Conservation (phyloP, 208 protist species). For the Leishmania guyanensis region DNA sequence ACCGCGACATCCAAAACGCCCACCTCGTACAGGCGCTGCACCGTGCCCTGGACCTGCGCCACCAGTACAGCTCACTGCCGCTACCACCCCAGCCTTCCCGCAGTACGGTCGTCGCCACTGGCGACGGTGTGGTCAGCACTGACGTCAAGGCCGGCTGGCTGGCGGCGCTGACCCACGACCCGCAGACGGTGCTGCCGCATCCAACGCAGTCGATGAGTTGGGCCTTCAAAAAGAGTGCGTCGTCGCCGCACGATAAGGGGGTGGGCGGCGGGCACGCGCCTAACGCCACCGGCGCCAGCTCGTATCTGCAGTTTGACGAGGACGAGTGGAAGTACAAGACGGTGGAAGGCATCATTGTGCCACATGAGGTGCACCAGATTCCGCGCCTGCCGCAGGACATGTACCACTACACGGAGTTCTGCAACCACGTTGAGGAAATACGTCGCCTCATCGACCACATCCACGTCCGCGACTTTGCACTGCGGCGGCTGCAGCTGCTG, state of each 20-base stretch:
- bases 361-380: constrained; percentile 89
- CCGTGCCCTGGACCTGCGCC: constrained; percentile 74
- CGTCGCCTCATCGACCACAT: constrained; percentile 61
- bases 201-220: constrained; percentile 40
- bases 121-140: neutral
- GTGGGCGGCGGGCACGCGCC: neutral
- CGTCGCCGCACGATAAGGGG: neutral
- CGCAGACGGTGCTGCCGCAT: constrained; percentile 32
- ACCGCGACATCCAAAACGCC: constrained; percentile 71
- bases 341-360: constrained; percentile 87
- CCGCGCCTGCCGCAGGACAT: constrained; percentile 88
- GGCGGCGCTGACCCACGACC: constrained; percentile 39
- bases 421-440: constrained; percentile 76
- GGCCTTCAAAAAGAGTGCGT: constrained; percentile 38
- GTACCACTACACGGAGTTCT: constrained; percentile 86
- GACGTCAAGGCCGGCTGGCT: constrained; percentile 35
- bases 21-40: constrained; percentile 66
- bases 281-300: neutral
- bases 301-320: constrained; percentile 64
- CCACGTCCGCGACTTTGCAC: constrained; percentile 83
- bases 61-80: constrained; percentile 53
- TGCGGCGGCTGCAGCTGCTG: constrained; percentile 86
- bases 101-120: neutral
- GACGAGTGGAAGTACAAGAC: constrained; percentile 93
- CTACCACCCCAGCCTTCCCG: constrained; percentile 14